These are phyloP conservation scores for Sporothrix pseudoabietina DNA, from an alignment of 2,329 filamentous ascomycete genomes.

Conservation along the genomic window DNA sequence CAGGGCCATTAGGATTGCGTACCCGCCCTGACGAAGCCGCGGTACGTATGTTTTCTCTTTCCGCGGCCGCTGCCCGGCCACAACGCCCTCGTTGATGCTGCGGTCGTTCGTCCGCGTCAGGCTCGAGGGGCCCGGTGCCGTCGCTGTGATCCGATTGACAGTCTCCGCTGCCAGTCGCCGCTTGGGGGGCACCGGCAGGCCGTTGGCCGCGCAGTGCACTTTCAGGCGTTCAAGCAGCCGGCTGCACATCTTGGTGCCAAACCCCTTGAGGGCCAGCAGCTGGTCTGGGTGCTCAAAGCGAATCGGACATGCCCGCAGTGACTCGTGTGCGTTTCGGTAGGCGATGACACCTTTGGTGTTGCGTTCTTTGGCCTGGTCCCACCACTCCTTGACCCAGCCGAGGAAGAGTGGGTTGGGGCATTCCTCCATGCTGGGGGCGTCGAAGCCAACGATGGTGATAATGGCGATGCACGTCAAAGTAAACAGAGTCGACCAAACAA, in stretches of 20 bases:
- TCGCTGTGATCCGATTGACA: slow-evolving; percentile 35
- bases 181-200: slow-evolving; percentile 65
- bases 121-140: slow-evolving; percentile 23
- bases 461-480: not conserved
- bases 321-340: slow-evolving; percentile 75
- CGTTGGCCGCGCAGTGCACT: slow-evolving; percentile 66
- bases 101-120: not conserved
- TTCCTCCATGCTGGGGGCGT: slow-evolving; percentile 36
- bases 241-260: slow-evolving; percentile 71
- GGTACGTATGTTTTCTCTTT: slow-evolving; percentile 72
- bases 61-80: slow-evolving; percentile 38
- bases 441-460: not conserved
- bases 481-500: not conserved
- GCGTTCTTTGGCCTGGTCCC: slow-evolving; percentile 67
- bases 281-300: slow-evolving; percentile 71
- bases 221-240: slow-evolving; percentile 64
- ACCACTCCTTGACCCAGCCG: slow-evolving; percentile 75
- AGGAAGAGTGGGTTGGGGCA: slow-evolving; percentile 73
- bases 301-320: slow-evolving; percentile 73
- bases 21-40: slow-evolving; percentile 69
- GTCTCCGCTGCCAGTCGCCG: slow-evolving; percentile 38
- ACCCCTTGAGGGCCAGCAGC: slow-evolving; percentile 70
- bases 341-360: slow-evolving; percentile 71
- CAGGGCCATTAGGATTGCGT: slow-evolving; percentile 70
- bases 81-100: not conserved